These are phyloP conservation scores for Chalciporus pseudorubinellus DNA, from an alignment of 768 basidiomycete genomes.

Conservation along the genomic window DNA sequence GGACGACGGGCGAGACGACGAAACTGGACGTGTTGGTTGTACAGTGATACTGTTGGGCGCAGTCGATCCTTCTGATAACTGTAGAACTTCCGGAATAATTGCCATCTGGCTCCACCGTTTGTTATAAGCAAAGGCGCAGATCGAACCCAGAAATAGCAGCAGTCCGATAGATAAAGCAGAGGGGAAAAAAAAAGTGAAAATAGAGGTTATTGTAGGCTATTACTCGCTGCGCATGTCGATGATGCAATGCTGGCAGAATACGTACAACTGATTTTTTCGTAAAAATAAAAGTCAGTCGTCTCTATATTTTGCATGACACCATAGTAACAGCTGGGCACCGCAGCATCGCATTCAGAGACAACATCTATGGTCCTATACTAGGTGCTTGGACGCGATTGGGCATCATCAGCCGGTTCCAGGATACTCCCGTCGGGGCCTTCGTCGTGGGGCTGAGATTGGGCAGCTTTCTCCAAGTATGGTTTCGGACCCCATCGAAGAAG, in stretches of 20 bases:
- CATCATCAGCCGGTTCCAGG: not conserved
- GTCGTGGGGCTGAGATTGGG: constrained; percentile 10
- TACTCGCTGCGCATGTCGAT: constrained; percentile 4
- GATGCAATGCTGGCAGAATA: not conserved
- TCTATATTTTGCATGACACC: too few species aligned
- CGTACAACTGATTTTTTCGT: not conserved
- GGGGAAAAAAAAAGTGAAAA: not conserved
- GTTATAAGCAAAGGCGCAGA: not conserved
- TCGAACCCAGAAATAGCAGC: not conserved
- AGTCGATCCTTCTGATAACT: constrained; percentile 8
- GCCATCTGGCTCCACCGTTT: constrained; percentile 6
- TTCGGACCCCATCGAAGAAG: constrained; percentile 39
- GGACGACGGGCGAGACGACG: constrained; percentile 11
- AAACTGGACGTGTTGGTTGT: constrained; percentile 7
- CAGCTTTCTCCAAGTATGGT: constrained; percentile 25
- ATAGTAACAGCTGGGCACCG: too few species aligned
- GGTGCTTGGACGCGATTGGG: not conserved
- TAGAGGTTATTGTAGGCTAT: not conserved
- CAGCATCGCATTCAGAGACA: too few species aligned
- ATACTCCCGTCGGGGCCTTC: not conserved
- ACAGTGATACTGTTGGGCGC: constrained; percentile 4
- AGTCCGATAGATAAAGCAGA: not conserved
- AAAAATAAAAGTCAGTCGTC: not conserved
- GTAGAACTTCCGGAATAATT: not conserved
- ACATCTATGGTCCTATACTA: not conserved